phyloP scores from a whole-genome alignment of 23 red algal genomes.

The Gracilaria caudata region DNA sequence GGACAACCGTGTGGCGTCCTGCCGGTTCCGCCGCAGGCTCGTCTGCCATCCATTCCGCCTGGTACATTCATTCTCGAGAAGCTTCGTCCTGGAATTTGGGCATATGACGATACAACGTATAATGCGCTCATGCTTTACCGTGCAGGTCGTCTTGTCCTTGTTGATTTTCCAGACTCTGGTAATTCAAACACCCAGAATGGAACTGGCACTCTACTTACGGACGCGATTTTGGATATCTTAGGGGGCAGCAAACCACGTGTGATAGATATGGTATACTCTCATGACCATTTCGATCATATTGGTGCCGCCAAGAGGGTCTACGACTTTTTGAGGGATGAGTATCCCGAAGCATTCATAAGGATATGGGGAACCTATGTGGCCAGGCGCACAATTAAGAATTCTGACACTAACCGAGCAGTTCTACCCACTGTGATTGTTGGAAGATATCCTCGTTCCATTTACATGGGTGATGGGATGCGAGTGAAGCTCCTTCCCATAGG shows the following conservation, averaged over 20 bases:
- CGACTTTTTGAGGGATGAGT: neutral
- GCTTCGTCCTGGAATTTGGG: slow-evolving; percentile 34
- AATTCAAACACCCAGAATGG: slow-evolving; percentile 35
- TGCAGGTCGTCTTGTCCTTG: slow-evolving; percentile 2
- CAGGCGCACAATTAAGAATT: neutral
- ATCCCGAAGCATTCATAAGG: neutral
- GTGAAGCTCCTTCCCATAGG: neutral
- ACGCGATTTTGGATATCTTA: slow-evolving; percentile 5
- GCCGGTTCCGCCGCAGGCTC: slow-evolving; percentile 24
- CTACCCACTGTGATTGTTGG: slow-evolving; percentile 11
- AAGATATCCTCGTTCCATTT: neutral
- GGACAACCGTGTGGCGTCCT: slow-evolving; percentile 16
- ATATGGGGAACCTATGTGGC: slow-evolving; percentile 31
- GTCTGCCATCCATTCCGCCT: slow-evolving; percentile 7
- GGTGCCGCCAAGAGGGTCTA: slow-evolving; percentile 29
- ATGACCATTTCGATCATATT: slow-evolving; percentile 65
- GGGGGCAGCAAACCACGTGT: neutral
- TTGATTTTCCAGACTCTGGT: slow-evolving; percentile 41
- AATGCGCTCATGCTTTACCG: slow-evolving; percentile 23
- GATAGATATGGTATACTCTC: slow-evolving; percentile 55
- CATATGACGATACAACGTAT: slow-evolving; percentile 26
- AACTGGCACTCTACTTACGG: slow-evolving; percentile 3
- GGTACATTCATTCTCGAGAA: slow-evolving; percentile 10
- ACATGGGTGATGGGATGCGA: neutral
- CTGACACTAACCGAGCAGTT: neutral